Evolutionary conservation across 495 filamentous ascomycete genomes (phyloP).

Genomic region (Parachaetomium inaequale): DNA sequence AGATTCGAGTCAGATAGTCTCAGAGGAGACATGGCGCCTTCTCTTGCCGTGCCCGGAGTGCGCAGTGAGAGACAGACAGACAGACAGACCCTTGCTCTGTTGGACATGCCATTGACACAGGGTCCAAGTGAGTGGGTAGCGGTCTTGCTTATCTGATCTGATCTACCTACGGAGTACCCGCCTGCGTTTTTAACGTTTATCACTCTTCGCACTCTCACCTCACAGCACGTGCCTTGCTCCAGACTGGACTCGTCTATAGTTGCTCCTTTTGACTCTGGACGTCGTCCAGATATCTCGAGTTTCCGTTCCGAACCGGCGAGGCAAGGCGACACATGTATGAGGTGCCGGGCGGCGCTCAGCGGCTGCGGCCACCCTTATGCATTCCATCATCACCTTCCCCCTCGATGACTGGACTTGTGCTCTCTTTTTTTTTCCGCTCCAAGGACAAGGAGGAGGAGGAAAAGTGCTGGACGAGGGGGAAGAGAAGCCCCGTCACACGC

Average conservation of each 20-base stretch:
- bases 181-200: not conserved
- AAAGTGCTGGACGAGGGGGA: not conserved
- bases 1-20: no score
- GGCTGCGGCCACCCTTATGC: conserved; percentile 10
- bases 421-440: not conserved
- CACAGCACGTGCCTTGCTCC: not conserved
- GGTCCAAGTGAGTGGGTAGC: not conserved
- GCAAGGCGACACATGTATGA: not conserved
- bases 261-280: not conserved
- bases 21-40: not conserved
- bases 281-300: not conserved
- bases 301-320: conserved; percentile 1
- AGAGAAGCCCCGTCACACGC: conserved; percentile 10
- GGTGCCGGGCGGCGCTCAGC: not conserved
- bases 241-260: not conserved
- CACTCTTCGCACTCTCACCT: not conserved
- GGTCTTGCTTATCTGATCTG: not conserved
- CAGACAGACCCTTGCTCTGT: not conserved
- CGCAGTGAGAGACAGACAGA: not conserved
- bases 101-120: not conserved
- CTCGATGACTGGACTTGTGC: not conserved
- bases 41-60: not conserved
- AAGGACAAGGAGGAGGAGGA: not conserved
- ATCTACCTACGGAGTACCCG: not conserved
- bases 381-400: not conserved